Evolutionary conservation across 768 basidiomycete species (phyloP).

Genomic region (Termitomyces bulborhizus): DNA sequence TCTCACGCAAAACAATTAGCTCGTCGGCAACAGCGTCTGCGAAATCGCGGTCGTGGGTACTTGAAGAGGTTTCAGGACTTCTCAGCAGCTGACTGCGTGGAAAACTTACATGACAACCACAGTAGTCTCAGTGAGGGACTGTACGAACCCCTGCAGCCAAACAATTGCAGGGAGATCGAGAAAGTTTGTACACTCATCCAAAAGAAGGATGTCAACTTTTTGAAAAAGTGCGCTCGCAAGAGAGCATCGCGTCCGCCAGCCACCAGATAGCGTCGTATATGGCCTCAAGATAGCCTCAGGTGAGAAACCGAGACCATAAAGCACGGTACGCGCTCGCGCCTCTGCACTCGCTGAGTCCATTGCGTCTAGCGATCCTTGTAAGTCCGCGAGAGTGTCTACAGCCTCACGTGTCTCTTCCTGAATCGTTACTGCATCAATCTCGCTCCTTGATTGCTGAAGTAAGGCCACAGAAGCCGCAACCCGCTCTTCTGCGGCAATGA

Average conservation of each 20-base stretch:
- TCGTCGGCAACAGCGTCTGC: slow-evolving; percentile 54
- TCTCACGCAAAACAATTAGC: slow-evolving; percentile 51
- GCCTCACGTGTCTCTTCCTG: slow-evolving; percentile 18
- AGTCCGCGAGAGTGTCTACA: slow-evolving; percentile 21
- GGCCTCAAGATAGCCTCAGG: slow-evolving; percentile 29
- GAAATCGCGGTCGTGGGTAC: slow-evolving; percentile 61
- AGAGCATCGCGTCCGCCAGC: slow-evolving; percentile 57
- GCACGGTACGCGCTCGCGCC: slow-evolving; percentile 39
- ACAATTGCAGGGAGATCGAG: slow-evolving; percentile 47
- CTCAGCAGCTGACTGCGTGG: background rate
- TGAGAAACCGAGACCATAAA: slow-evolving; percentile 56
- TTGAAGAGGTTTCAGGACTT: background rate
- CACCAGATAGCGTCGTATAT: slow-evolving; percentile 49
- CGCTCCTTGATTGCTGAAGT: too few species aligned
- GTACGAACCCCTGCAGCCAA: slow-evolving; percentile 49
- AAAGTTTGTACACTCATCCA: slow-evolving; percentile 55
- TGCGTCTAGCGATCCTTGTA: slow-evolving; percentile 20
- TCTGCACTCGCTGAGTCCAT: slow-evolving; percentile 32
- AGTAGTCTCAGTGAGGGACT: slow-evolving; percentile 34
- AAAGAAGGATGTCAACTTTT: slow-evolving; percentile 47
- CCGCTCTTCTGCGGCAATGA: slow-evolving; percentile 37
- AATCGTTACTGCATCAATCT: slow-evolving; percentile 9
- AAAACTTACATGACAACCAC: slow-evolving; percentile 43
- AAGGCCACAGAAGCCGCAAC: slow-evolving; percentile 24
- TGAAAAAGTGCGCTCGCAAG: slow-evolving; percentile 55